Evolutionary conservation across 805 yeast genomes (phyloP).

Genomic region (Starmera dryadoides): DNA sequence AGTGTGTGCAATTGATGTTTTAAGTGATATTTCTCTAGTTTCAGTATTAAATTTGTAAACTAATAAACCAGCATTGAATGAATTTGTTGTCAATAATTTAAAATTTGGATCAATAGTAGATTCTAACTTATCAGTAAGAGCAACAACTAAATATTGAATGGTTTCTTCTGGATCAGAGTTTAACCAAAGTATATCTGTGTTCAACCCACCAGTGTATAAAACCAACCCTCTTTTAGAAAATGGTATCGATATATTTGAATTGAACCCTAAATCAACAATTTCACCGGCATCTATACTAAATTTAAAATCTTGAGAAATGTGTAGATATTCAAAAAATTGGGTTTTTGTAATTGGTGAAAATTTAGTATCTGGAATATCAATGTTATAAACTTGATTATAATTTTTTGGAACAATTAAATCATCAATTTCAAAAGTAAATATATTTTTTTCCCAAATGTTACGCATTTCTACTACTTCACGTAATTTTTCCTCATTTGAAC

Average conservation of each 20-base stretch:
- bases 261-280: no score
- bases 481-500: slow-evolving; percentile 37
- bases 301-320: background rate
- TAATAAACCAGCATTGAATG: slow-evolving; percentile 34
- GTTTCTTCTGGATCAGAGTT: slow-evolving; percentile 6
- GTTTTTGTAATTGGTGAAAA: slow-evolving; percentile 12
- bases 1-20: slow-evolving; percentile 25
- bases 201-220: slow-evolving; percentile 42
- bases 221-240: slow-evolving; percentile 28
- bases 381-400: no score
- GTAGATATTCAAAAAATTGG: slow-evolving; percentile 20
- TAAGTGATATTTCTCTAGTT: slow-evolving; percentile 21
- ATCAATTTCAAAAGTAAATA: slow-evolving; percentile 35
- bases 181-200: slow-evolving; percentile 50
- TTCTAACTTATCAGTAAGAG: slow-evolving; percentile 31
- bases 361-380: slow-evolving; percentile 7
- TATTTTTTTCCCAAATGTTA: slow-evolving; percentile 39
- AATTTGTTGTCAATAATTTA: slow-evolving; percentile 19
- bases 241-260: no score
- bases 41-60: slow-evolving; percentile 32
- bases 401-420: slow-evolving; percentile 19
- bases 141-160: slow-evolving; percentile 47
- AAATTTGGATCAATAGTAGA: slow-evolving; percentile 22
- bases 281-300: no score
- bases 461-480: slow-evolving; percentile 36